Evolutionary conservation across 2,329 filamentous ascomycete species (phyloP).

Genomic region (Fusarium buharicum): DNA sequence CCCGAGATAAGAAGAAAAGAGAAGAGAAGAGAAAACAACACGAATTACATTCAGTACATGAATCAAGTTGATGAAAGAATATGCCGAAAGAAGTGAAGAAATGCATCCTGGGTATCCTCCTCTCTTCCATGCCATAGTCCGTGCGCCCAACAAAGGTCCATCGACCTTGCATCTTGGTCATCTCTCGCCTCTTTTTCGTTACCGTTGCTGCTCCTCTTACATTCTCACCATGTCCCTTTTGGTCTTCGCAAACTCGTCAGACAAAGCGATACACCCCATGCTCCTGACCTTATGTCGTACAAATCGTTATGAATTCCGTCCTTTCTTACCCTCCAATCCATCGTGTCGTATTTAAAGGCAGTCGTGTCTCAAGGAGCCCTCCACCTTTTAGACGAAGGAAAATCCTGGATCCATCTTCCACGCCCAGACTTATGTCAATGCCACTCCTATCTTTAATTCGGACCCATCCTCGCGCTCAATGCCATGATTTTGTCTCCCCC

Average conservation of each 20-base stretch:
- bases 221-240: slow-evolving; percentile 22
- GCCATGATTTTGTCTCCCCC: slow-evolving; percentile 1
- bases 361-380: slow-evolving; percentile 13
- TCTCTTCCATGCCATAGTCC: slow-evolving; percentile 2
- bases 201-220: slow-evolving; percentile 31
- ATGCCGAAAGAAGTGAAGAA: slow-evolving; percentile 35
- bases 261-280: slow-evolving; percentile 7
- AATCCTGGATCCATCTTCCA: slow-evolving; percentile 10
- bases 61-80: slow-evolving; percentile 24
- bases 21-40: slow-evolving; percentile 11
- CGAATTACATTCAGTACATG: slow-evolving; percentile 25
- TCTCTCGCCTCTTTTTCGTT: slow-evolving; percentile 10
- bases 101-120: slow-evolving; percentile 42
- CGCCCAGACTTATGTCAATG: slow-evolving; percentile 35
- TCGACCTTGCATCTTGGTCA: slow-evolving; percentile 4
- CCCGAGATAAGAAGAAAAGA: slow-evolving; percentile 6
- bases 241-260: slow-evolving; percentile 3
- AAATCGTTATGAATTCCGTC: slow-evolving; percentile 31
- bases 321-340: neutral
- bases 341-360: neutral
- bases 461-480: slow-evolving; percentile 6
- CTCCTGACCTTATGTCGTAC: slow-evolving; percentile 37
- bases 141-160: slow-evolving; percentile 6
- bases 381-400: slow-evolving; percentile 33
- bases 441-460: slow-evolving; percentile 2